Evolutionary conservation across 768 basidiomycete species (phyloP).

Genomic region (Royoungia palumana): DNA sequence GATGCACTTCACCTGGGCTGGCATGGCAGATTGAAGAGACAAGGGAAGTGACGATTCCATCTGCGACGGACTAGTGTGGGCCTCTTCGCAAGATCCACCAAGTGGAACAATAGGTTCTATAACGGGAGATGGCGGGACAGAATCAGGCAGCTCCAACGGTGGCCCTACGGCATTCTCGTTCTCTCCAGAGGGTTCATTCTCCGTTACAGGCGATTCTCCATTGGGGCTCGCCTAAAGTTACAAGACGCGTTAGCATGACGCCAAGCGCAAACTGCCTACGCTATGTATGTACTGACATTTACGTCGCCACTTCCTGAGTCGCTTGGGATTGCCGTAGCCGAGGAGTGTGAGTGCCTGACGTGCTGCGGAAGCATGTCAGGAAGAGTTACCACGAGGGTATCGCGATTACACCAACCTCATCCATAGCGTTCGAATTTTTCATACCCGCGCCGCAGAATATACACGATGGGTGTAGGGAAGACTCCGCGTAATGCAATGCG

Average conservation of each 20-base stretch:
- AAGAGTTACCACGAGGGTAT: neutral
- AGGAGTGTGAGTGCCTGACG: conserved; percentile 13
- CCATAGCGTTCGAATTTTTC: conserved; percentile 13
- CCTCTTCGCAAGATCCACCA: neutral
- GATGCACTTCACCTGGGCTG: neutral
- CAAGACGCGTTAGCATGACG: conserved; percentile 1
- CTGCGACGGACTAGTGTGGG: neutral
- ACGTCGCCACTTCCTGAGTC: neutral
- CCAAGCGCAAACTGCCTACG: neutral
- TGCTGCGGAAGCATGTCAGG: conserved; percentile 18
- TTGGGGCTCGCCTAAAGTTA: conserved; percentile 4
- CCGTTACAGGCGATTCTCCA: neutral
- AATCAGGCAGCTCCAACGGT: neutral
- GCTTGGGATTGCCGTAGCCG: conserved; percentile 2
- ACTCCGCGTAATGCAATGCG: conserved; percentile 23
- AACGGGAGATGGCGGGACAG: neutral
- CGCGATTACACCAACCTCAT: conserved; percentile 16
- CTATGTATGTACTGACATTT: conserved; percentile 10
- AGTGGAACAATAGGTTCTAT: neutral
- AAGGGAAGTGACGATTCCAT: conserved; percentile 1
- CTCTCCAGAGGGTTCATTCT: neutral
- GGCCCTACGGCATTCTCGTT: neutral
- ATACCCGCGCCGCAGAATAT: conserved; percentile 16
- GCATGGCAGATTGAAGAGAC: neutral
- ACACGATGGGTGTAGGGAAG: conserved; percentile 21